Conservation (phyloP, 2,329 filamentous ascomycete genomes). For the Xylariaceae sp. region DNA sequence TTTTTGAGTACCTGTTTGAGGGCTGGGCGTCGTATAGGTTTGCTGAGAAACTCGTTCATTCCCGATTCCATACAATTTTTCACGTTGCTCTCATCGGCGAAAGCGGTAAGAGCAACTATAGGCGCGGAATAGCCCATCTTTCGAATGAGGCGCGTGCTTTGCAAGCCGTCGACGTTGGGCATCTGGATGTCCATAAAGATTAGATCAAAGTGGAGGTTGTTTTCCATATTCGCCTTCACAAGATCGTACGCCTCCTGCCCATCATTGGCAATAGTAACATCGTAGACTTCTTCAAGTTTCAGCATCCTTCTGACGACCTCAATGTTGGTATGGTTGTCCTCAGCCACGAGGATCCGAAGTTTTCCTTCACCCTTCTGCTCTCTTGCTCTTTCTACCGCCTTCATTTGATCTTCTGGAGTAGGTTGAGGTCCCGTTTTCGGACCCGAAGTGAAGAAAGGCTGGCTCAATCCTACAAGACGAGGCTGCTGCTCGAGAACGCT, state of each 20-base stretch:
- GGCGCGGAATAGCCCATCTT: slow-evolving; percentile 82
- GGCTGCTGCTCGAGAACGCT: slow-evolving; percentile 63
- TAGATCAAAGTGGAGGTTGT: slow-evolving; percentile 69
- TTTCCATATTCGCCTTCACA: slow-evolving; percentile 77
- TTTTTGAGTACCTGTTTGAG: slow-evolving; percentile 83
- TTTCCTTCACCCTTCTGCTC: slow-evolving; percentile 58
- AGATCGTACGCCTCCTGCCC: slow-evolving; percentile 84
- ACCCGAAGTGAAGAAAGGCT: slow-evolving; percentile 68
- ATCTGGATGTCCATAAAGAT: slow-evolving; percentile 98
- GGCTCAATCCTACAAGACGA: slow-evolving; percentile 75
- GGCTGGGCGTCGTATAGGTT: slow-evolving; percentile 74
- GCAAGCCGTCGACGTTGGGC: slow-evolving; percentile 86
- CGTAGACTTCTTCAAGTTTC: slow-evolving; percentile 75
- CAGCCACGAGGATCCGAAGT: slow-evolving; percentile 79
- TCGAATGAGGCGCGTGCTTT: slow-evolving; percentile 80
- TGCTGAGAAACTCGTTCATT: slow-evolving; percentile 84
- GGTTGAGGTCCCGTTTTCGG: slow-evolving; percentile 29
- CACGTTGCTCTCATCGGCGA: slow-evolving; percentile 84
- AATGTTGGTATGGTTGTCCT: slow-evolving; percentile 58
- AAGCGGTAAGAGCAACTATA: slow-evolving; percentile 87
- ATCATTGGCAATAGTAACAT: slow-evolving; percentile 83
- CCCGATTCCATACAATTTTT: slow-evolving; percentile 83
- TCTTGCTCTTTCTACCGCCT: slow-evolving; percentile 61
- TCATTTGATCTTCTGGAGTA: slow-evolving; percentile 56
- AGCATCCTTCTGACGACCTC: slow-evolving; percentile 59